Percentiles rank a stretch among this genome's conserved stretches.
Conservation (phyloP, 192 early-diverging fungal genomes). For the Podila verticillata region DNA sequence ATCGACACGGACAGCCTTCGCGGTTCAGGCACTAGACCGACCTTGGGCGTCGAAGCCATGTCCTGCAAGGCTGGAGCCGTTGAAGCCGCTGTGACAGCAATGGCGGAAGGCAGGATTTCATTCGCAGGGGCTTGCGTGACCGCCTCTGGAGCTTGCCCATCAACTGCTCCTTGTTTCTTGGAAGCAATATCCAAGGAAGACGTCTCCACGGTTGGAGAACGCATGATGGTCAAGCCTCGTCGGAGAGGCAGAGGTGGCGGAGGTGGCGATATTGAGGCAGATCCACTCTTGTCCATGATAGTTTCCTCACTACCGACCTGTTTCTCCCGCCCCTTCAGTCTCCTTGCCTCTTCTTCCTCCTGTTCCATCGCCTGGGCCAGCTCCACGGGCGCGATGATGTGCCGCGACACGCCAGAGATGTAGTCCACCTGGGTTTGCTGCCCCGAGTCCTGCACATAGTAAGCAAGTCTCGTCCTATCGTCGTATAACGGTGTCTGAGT, state of each 20-base stretch:
- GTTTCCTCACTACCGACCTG: not conserved
- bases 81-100: no score
- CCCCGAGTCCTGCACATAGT: not conserved
- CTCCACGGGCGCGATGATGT: conserved; percentile 29
- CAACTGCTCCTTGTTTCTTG: no score
- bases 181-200: no score
- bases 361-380: conserved; percentile 22
- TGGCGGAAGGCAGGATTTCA: no score
- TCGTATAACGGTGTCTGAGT: not conserved
- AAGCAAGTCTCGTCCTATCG: not conserved
- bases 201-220: no score
- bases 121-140: no score
- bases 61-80: not conserved
- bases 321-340: not conserved
- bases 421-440: not conserved
- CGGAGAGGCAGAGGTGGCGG: no score
- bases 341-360: conserved; percentile 35
- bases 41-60: not conserved
- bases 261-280: no score
- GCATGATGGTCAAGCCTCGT: no score
- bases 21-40: not conserved
- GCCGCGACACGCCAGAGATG: conserved; percentile 2
- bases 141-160: no score
- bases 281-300: no score
- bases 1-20: not conserved